A percentile compares a stretch with the other conserved stretches of the same genome.
These are phyloP conservation scores for Pyrus betulifolia DNA, from an alignment of 306 rosid genomes.

Conservation along the genomic window DNA sequence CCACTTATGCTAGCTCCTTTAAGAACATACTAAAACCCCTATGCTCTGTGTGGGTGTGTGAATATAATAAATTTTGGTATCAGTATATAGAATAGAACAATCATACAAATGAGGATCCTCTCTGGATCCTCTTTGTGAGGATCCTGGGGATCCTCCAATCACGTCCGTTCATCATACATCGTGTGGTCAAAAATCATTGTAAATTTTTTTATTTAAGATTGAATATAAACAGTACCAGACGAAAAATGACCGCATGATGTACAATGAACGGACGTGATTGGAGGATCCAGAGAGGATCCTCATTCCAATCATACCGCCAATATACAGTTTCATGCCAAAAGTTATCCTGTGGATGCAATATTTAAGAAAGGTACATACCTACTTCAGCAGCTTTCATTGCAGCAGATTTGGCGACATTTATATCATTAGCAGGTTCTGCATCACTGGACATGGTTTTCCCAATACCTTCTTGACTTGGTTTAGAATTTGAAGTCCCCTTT, in stretches of 20 bases:
- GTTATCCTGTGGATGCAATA: not conserved
- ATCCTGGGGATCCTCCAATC: too few species aligned
- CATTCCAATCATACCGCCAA: not conserved
- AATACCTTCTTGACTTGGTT: conserved; percentile 30
- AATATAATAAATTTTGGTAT: not conserved
- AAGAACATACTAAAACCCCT: not conserved
- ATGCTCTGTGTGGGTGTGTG: not conserved
- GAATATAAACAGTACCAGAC: too few species aligned
- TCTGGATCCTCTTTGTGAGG: too few species aligned
- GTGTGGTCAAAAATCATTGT: too few species aligned
- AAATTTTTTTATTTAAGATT: too few species aligned
- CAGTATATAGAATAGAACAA: not conserved
- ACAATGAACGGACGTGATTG: too few species aligned
- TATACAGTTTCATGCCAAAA: not conserved
- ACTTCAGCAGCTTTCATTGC: conserved; percentile 98
- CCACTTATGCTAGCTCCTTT: not conserved
- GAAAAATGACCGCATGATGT: too few species aligned
- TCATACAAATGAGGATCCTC: too few species aligned
- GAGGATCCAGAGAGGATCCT: too few species aligned
- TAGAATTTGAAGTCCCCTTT: conserved; percentile 18
- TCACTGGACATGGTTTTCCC: conserved; percentile 34
- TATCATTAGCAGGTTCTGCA: conserved; percentile 42
- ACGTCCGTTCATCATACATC: too few species aligned
- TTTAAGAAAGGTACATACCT: conserved; percentile 35
- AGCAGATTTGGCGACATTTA: conserved; percentile 78